Evolutionary conservation across 495 filamentous ascomycete genomes (phyloP).

Genomic region (Alectoria sarmentosa): DNA sequence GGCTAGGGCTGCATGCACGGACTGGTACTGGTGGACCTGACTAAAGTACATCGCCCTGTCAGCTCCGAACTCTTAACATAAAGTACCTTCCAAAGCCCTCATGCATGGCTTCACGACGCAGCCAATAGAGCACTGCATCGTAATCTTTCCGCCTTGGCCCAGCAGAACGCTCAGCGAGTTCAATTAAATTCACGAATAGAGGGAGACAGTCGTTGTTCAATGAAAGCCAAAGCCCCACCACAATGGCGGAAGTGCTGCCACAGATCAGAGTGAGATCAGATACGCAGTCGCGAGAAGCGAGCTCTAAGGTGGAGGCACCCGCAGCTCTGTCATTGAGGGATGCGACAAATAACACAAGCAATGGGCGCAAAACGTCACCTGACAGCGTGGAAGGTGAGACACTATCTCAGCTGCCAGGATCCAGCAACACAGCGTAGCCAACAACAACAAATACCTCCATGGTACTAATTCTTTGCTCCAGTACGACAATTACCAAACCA

Average conservation of each 20-base stretch:
- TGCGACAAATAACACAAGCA: not conserved
- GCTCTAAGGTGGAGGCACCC: slow-evolving; percentile 55
- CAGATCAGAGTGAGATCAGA: slow-evolving; percentile 14
- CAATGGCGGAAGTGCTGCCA: slow-evolving; percentile 18
- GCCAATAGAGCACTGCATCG: not conserved
- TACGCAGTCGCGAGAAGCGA: slow-evolving; percentile 58
- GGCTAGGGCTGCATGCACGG: slow-evolving; percentile 1
- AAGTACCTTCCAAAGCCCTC: not conserved
- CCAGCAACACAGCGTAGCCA: slow-evolving; percentile 3
- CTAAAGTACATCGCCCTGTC: not conserved
- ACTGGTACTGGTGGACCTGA: too few species aligned
- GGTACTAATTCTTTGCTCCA: slow-evolving; percentile 17
- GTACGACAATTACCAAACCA: slow-evolving; percentile 26
- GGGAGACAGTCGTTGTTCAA: not conserved
- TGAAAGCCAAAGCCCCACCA: not conserved
- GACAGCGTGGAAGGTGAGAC: slow-evolving; percentile 15
- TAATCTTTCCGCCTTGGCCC: not conserved
- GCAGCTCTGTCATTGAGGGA: slow-evolving; percentile 77
- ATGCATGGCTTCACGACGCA: not conserved
- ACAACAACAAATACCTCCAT: not conserved
- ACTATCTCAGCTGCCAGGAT: slow-evolving; percentile 1
- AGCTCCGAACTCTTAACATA: not conserved
- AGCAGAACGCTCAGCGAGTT: not conserved
- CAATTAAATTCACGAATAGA: not conserved
- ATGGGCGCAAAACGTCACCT: slow-evolving; percentile 6